Base-by-base conservation (phyloP, 345 rosid species). In the Erysimum cheiranthoides region DNA sequence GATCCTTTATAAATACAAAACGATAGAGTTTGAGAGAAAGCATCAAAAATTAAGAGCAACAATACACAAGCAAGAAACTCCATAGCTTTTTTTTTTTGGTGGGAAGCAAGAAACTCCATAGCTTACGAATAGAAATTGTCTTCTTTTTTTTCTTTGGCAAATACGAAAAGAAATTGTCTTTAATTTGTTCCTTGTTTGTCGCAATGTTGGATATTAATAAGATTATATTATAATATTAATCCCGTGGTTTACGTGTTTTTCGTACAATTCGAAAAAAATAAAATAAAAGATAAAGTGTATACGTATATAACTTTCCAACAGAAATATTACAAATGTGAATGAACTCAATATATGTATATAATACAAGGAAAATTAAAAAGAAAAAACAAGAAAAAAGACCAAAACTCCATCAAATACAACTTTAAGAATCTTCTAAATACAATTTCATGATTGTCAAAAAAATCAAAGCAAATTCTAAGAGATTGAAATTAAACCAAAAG, bases 321-420 rank as follows among this genome's bases (percentile, higher is more conserved):
- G n/a, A 36, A n/a, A 27, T 66, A 66, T 67, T 75, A 58, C 68
- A 67, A 58, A 67, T 67, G 35, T 66, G 28, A 58, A 74, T 67
- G 30, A 28, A 59, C 47, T 39, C 61, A 67, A 66, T 8, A 58
- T 21, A 74, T 47, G 42, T 52, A 18, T 13, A 63, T 36, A n/a
- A 13, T 10, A 40, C 3, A 11, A 11, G 5, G 12, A 1, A n/a
- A 54, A 30, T 0, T 7, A 32, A 34, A 17, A 16, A 10, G 10
- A 35, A 4, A 4, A 42, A 54, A 57, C 3, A 5, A 36, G n/a
- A n/a, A n/a, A n/a, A n/a, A n/a, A n/a, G n/a, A n/a, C n/a, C n/a
- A n/a, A 57, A 64, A 18, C 2, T 35, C 11, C 57, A 36, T 52
- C 64, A 46, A 18, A 43, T 35, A 70, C 12, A 61, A 46, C 56